Conservation (phyloP, 306 rosid genomes). For the Lathyrus tuberosus region DNA sequence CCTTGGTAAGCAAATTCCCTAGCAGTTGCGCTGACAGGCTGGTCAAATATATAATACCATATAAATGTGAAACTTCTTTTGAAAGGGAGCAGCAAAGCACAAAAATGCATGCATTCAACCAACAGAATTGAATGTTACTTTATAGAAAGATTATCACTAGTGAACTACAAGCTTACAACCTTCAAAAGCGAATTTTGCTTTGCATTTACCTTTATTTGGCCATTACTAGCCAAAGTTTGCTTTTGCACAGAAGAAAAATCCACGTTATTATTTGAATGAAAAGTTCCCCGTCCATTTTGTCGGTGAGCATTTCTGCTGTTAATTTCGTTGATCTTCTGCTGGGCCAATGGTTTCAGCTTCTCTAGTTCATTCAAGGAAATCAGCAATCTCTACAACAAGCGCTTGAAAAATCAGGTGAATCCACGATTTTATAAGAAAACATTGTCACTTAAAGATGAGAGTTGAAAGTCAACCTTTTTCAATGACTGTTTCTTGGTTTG, state of each 20-base stretch:
- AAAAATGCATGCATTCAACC: slow-evolving; percentile 10
- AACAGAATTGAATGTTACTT: slow-evolving; percentile 21
- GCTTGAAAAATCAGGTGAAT: slow-evolving; percentile 39
- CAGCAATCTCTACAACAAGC: slow-evolving; percentile 60
- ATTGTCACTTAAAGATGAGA: slow-evolving; percentile 18
- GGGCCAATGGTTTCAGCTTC: slow-evolving; percentile 79
- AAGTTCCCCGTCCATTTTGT: slow-evolving; percentile 51
- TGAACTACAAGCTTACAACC: slow-evolving; percentile 25
- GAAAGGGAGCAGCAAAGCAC: slow-evolving; percentile 21
- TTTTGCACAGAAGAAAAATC: slow-evolving; percentile 54
- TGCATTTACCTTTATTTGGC: slow-evolving; percentile 57
- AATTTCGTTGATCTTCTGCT: slow-evolving; percentile 69
- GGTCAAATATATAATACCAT: slow-evolving; percentile 43
- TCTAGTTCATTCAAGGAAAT: slow-evolving; percentile 79
- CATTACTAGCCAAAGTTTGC: slow-evolving; percentile 43
- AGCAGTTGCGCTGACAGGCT: slow-evolving; percentile 63
- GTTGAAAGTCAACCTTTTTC: slow-evolving; percentile 58
- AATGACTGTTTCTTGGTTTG: slow-evolving; percentile 60
- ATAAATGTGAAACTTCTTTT: slow-evolving; percentile 33
- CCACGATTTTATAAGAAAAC: background rate
- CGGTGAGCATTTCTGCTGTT: slow-evolving; percentile 52
- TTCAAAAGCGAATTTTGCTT: background rate
- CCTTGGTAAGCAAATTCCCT: slow-evolving; percentile 48
- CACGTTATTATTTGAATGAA: slow-evolving; percentile 52
- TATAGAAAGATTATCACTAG: slow-evolving; percentile 19